Evolutionary conservation across 1,284 basidiomycete genomes (phyloP).

Genomic region (Rhodotorula mucilaginosa): DNA sequence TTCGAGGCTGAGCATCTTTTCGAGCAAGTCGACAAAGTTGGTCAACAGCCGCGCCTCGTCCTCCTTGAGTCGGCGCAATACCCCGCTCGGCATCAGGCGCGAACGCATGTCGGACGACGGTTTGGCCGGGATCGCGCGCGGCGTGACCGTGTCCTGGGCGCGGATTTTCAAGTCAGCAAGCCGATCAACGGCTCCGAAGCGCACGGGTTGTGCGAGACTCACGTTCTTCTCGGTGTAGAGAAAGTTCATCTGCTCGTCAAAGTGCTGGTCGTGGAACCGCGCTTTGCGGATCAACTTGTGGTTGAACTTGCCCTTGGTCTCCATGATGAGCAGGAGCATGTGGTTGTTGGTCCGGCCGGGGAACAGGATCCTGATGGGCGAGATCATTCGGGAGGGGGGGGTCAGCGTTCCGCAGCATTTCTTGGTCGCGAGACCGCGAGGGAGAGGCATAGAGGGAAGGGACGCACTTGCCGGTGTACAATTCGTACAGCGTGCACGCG

Average conservation of each 20-base stretch:
- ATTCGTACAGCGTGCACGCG: constrained; percentile 94
- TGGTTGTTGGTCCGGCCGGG: constrained; percentile 97
- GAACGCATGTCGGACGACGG: constrained; percentile 75
- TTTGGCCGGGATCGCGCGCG: constrained; percentile 74
- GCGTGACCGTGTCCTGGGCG: constrained; percentile 71
- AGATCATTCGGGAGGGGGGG: too few species aligned
- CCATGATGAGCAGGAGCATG: constrained; percentile 94
- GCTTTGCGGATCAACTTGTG: constrained; percentile 91
- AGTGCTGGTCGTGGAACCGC: constrained; percentile 85
- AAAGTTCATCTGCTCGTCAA: constrained; percentile 85
- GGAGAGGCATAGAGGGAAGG: too few species aligned
- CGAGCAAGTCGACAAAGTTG: constrained; percentile 84
- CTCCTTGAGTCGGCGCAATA: constrained; percentile 69
- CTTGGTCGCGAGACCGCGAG: neutral
- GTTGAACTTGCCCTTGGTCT: constrained; percentile 90
- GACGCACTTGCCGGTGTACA: constrained; percentile 82
- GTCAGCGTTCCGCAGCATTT: neutral
- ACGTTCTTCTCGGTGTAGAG: constrained; percentile 74
- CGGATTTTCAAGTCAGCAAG: neutral
- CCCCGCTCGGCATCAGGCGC: constrained; percentile 74
- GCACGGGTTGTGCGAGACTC: constrained; percentile 51
- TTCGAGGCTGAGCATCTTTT: constrained; percentile 89
- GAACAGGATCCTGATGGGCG: constrained; percentile 67
- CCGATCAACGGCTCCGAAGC: neutral
- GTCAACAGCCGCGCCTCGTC: constrained; percentile 81